These are phyloP conservation scores for Leishmania tropica DNA, from an alignment of 208 protist genomes.

Conservation along the genomic window DNA sequence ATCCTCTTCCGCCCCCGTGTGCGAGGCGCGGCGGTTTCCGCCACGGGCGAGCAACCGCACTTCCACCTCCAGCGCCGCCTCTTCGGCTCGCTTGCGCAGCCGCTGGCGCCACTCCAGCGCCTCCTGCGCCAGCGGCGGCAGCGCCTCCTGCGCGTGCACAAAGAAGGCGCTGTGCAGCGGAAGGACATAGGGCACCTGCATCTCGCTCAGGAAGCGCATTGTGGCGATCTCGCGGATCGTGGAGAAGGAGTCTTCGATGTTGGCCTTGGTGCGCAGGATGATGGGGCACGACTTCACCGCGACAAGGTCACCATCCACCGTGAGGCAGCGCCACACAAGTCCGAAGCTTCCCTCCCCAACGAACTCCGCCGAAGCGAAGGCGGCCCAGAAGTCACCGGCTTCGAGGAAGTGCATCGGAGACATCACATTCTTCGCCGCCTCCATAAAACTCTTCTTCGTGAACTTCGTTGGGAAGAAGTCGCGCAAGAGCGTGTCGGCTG, in stretches of 20 bases:
- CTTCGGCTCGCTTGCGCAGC: slow-evolving; percentile 36
- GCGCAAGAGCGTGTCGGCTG: slow-evolving; percentile 43
- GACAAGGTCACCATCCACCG: slow-evolving; percentile 78
- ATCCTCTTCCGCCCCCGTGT: not conserved
- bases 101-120: slow-evolving; percentile 42
- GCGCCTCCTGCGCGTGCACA: slow-evolving; percentile 48
- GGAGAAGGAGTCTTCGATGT: slow-evolving; percentile 79
- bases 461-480: slow-evolving; percentile 53
- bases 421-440: slow-evolving; percentile 47
- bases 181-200: slow-evolving; percentile 84
- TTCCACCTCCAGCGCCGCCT: slow-evolving; percentile 34
- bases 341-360: slow-evolving; percentile 90
- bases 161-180: slow-evolving; percentile 85
- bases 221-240: slow-evolving; percentile 83
- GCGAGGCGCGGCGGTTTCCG: not conserved
- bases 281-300: slow-evolving; percentile 87
- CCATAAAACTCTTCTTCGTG: slow-evolving; percentile 62
- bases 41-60: slow-evolving; percentile 24
- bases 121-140: slow-evolving; percentile 62
- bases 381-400: slow-evolving; percentile 72
- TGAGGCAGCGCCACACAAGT: slow-evolving; percentile 77
- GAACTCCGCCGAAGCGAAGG: slow-evolving; percentile 67
- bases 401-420: slow-evolving; percentile 63
- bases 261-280: slow-evolving; percentile 49
- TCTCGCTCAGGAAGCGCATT: slow-evolving; percentile 80